Percentiles rank a stretch among this genome's conserved stretches.
Conservation (phyloP, 306 rosid genomes). For the Casuarina equisetifolia region DNA sequence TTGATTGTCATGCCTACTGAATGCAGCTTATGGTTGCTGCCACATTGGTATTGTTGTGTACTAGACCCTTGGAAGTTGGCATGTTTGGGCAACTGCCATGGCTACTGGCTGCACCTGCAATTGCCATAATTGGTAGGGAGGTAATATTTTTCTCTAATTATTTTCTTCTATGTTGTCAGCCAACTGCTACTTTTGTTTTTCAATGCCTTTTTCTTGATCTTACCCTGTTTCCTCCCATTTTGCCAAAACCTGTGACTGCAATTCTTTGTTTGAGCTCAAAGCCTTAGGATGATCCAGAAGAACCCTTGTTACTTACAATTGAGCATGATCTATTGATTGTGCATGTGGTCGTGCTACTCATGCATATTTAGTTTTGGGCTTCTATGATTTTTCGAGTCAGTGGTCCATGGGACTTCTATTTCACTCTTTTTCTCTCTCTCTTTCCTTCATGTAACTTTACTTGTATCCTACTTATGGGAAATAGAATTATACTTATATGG, state of each 20-base stretch:
- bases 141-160: conserved; percentile 33
- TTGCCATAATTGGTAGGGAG: conserved; percentile 96
- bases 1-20: conserved; percentile 21
- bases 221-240: background rate
- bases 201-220: background rate
- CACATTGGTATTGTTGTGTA: conserved; percentile 79
- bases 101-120: conserved; percentile 79
- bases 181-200: background rate
- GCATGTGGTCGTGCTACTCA: background rate
- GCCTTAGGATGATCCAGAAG: background rate
- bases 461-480: background rate
- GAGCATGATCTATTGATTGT: background rate
- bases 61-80: conserved; percentile 65
- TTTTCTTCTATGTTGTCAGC: background rate
- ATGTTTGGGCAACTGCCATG: conserved; percentile 68
- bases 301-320: conserved; percentile 1
- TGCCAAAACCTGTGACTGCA: background rate
- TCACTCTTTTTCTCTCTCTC: background rate
- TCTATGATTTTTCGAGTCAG: background rate
- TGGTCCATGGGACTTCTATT: background rate
- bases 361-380: background rate
- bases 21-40: conserved; percentile 99
- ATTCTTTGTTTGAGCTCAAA: background rate
- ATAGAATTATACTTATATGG: background rate
- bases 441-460: conserved; percentile 6